Evolutionary conservation across 176 grass and related monocot species (phyloP).

Genomic region (Aegilops umbellulata): DNA sequence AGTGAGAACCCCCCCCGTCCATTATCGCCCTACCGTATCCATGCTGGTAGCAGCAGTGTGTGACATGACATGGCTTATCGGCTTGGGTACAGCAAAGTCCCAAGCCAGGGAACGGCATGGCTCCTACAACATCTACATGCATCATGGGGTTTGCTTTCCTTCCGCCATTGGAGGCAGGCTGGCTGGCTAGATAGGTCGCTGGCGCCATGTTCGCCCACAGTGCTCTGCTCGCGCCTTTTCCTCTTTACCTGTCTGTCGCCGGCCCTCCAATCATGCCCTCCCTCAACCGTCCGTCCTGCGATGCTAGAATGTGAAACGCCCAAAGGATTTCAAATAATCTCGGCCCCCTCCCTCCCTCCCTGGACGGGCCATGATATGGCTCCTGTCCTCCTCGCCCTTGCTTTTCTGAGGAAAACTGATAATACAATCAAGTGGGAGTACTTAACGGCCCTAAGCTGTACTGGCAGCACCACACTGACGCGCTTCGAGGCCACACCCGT

Average conservation of each 20-base stretch:
- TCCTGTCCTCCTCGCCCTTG: too few relatives aligned
- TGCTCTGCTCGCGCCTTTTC: conserved; percentile 13
- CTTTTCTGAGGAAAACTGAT: too few relatives aligned
- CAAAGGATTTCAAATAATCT: too few relatives aligned
- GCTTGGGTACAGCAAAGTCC: background rate
- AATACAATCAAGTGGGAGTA: too few relatives aligned
- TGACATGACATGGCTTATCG: background rate
- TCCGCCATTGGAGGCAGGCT: background rate
- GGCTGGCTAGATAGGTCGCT: background rate
- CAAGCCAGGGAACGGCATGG: background rate
- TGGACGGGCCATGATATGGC: too few relatives aligned
- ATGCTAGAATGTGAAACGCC: too few relatives aligned
- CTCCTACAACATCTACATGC: background rate
- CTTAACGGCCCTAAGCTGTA: too few relatives aligned
- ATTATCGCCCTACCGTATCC: background rate
- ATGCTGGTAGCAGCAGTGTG: background rate
- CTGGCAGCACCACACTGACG: too few relatives aligned
- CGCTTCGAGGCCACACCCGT: too few relatives aligned
- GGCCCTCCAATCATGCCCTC: conserved; percentile 29
- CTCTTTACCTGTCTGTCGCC: conserved; percentile 37
- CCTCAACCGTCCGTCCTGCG: background rate
- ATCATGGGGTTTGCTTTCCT: background rate
- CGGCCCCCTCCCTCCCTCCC: too few relatives aligned
- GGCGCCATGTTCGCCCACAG: conserved; percentile 15
- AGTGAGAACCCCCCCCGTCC: background rate